phyloP scores from a whole-genome alignment of 768 basidiomycete genomes.

The Boletales sp. region DNA sequence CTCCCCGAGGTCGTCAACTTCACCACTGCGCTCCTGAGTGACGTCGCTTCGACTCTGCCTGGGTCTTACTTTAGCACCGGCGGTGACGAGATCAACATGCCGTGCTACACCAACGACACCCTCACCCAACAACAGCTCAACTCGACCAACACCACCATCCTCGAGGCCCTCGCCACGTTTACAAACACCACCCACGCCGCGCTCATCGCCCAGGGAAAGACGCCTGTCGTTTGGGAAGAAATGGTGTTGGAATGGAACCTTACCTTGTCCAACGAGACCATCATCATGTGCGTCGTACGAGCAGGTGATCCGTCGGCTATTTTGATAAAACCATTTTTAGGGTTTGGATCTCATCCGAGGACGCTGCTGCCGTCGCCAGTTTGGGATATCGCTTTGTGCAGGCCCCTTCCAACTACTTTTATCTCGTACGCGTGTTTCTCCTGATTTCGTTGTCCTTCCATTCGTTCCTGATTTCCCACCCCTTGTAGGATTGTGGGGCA shows the following conservation, averaged over 20 bases:
- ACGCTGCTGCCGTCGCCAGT: constrained; percentile 37
- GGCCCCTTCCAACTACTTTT: constrained; percentile 50
- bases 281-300: constrained; percentile 33
- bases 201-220: constrained; percentile 57
- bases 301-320: too few species aligned
- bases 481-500: constrained; percentile 41
- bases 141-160: constrained; percentile 49
- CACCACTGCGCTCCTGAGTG: constrained; percentile 47
- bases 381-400: constrained; percentile 45
- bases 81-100: constrained; percentile 74
- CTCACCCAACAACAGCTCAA: constrained; percentile 54
- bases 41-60: constrained; percentile 50
- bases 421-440: constrained; percentile 32
- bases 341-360: constrained; percentile 45
- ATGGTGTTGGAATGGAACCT: constrained; percentile 43
- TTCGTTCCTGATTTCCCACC: constrained; percentile 1
- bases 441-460: not conserved
- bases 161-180: constrained; percentile 63
- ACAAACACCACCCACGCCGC: constrained; percentile 55
- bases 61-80: constrained; percentile 73
- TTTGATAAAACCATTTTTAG: constrained; percentile 12
- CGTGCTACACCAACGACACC: constrained; percentile 62
- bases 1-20: constrained; percentile 58
- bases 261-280: constrained; percentile 38
- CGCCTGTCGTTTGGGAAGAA: constrained; percentile 81